Percentiles rank a stretch among this genome's conserved stretches.
Evolutionary conservation across 768 basidiomycete genomes (phyloP).

Genomic region (Multifurca ochricompacta): DNA sequence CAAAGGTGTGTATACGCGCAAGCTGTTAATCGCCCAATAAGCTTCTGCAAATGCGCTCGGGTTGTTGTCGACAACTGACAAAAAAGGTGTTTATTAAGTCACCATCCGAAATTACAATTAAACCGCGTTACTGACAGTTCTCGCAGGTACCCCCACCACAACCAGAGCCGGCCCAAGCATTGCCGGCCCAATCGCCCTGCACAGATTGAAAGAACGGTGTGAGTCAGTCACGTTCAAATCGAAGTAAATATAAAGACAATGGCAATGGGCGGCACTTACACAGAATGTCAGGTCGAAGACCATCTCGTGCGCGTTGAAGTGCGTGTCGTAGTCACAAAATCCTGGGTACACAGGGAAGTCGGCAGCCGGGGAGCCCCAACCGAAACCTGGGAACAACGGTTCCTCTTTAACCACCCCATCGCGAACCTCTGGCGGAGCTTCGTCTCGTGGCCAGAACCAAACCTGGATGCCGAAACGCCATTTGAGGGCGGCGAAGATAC

Average conservation of each 20-base stretch:
- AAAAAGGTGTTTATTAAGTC: too few relatives aligned
- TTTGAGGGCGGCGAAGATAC: slow-evolving; percentile 50
- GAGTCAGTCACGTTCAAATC: not conserved
- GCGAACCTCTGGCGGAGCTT: slow-evolving; percentile 38
- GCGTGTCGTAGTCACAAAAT: slow-evolving; percentile 43
- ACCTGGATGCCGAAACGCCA: slow-evolving; percentile 41
- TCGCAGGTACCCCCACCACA: slow-evolving; percentile 36
- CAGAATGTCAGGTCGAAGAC: slow-evolving; percentile 59
- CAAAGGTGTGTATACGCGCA: slow-evolving; percentile 55
- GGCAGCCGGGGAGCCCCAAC: slow-evolving; percentile 44
- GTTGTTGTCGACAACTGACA: slow-evolving; percentile 49
- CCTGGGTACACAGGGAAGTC: slow-evolving; percentile 35
- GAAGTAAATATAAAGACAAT: slow-evolving; percentile 5
- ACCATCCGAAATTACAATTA: not conserved
- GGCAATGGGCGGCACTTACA: slow-evolving; percentile 29
- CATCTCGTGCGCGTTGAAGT: slow-evolving; percentile 46
- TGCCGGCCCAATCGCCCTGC: slow-evolving; percentile 19
- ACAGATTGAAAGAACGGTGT: not conserved
- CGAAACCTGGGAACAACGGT: slow-evolving; percentile 3
- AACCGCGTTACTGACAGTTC: slow-evolving; percentile 35
- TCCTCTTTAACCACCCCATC: slow-evolving; percentile 1
- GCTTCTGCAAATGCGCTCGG: slow-evolving; percentile 52
- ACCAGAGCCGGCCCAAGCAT: slow-evolving; percentile 20
- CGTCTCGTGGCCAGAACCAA: slow-evolving; percentile 53
- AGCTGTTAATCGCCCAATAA: slow-evolving; percentile 61